phyloP scores from a whole-genome alignment of 257 asterid species.

The Lavandula angustifolia region DNA sequence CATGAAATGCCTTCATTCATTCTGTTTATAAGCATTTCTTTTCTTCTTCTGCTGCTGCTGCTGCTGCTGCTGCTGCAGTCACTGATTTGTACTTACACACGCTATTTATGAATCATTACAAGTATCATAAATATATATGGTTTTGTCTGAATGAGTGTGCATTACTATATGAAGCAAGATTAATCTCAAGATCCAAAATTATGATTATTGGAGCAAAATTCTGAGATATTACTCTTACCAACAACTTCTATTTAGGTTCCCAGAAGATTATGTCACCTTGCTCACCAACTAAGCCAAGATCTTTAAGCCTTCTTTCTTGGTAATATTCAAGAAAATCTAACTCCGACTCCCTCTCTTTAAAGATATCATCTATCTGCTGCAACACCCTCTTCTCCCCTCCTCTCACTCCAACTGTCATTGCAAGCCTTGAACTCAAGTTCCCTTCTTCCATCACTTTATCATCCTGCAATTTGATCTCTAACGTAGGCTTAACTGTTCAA shows the following conservation, averaged over 20 bases:
- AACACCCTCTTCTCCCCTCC: slow-evolving; percentile 88
- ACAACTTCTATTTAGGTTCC: slow-evolving; percentile 62
- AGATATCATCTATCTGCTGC: slow-evolving; percentile 68
- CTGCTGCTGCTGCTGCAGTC: slow-evolving; percentile 26
- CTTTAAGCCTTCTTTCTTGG: slow-evolving; percentile 90
- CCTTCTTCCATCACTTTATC: slow-evolving; percentile 69
- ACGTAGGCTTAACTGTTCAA: slow-evolving; percentile 2
- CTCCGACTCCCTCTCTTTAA: slow-evolving; percentile 69
- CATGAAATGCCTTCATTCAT: slow-evolving; percentile 49
- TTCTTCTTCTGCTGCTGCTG: slow-evolving; percentile 28
- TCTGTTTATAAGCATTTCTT: slow-evolving; percentile 48
- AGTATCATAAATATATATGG: no score
- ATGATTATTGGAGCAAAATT: slow-evolving; percentile 3
- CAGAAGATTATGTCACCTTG: slow-evolving; percentile 96
- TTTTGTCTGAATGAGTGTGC: no score
- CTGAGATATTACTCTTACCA: neutral
- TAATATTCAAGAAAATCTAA: slow-evolving; percentile 76
- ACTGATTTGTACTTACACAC: slow-evolving; percentile 24
- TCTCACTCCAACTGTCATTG: slow-evolving; percentile 74
- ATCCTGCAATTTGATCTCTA: slow-evolving; percentile 55
- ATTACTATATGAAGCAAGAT: slow-evolving; percentile 11
- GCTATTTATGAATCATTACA: slow-evolving; percentile 14
- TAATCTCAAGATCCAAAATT: slow-evolving; percentile 2
- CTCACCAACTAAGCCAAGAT: slow-evolving; percentile 94
- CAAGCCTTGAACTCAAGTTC: slow-evolving; percentile 62